These are phyloP conservation scores for Acacia pycnantha DNA, from an alignment of 331 rosid genomes.

Conservation along the genomic window DNA sequence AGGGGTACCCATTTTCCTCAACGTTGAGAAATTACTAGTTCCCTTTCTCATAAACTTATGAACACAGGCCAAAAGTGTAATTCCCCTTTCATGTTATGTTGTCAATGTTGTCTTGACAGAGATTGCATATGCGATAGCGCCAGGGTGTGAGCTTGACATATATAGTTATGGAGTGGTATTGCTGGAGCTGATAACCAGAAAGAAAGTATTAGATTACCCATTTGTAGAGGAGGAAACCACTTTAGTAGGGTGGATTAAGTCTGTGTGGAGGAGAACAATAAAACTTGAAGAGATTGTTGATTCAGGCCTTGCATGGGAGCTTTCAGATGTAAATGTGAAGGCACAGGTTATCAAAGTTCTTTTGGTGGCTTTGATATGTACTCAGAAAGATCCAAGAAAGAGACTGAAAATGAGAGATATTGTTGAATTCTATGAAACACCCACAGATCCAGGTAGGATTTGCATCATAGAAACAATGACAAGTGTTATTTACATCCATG, in stretches of 20 bases:
- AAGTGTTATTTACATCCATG: not conserved
- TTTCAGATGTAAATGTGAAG: conserved; percentile 35
- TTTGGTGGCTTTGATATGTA: conserved; percentile 65
- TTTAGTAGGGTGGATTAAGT: conserved; percentile 54
- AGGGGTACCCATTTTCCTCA: not conserved
- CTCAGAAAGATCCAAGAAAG: conserved; percentile 54
- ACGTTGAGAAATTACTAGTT: not conserved
- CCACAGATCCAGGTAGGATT: not conserved
- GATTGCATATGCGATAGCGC: conserved; percentile 44
- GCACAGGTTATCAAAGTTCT: conserved; percentile 51
- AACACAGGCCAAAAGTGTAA: not conserved
- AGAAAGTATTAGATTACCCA: conserved; percentile 57
- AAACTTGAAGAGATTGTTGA: conserved; percentile 55
- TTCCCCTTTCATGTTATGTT: not conserved
- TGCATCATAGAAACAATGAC: not conserved
- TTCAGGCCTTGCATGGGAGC: conserved; percentile 48
- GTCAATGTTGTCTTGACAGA: conserved; percentile 37
- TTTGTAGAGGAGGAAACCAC: conserved; percentile 44
- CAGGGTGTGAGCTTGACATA: conserved; percentile 49
- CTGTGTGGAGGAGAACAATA: conserved; percentile 36
- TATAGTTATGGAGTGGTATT: conserved; percentile 68
- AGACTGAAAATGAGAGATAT: conserved; percentile 67
- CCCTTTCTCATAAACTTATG: not conserved
- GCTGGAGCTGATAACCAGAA: conserved; percentile 47
- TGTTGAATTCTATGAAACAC: conserved; percentile 26